These are phyloP conservation scores for Colletotrichum neosansevieriae DNA, from an alignment of 2,329 filamentous ascomycete species.

Conservation along the genomic window DNA sequence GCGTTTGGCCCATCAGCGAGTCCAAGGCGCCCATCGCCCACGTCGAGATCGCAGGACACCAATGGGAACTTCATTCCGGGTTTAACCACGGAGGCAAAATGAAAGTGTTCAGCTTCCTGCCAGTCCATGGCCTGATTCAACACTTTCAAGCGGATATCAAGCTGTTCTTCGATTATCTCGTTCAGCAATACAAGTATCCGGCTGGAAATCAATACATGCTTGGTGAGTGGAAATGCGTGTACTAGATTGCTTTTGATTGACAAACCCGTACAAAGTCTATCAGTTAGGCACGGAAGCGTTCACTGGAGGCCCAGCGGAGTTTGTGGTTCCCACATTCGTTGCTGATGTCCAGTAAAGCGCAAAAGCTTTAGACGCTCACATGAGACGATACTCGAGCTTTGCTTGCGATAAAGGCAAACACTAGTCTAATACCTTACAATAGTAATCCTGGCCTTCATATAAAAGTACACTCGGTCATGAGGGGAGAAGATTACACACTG, in stretches of 20 bases:
- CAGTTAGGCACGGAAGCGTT: slow-evolving; percentile 45
- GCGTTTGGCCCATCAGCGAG: slow-evolving; percentile 60
- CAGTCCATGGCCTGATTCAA: slow-evolving; percentile 51
- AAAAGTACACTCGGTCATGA: background rate
- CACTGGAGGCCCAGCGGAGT: slow-evolving; percentile 43
- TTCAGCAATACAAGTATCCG: slow-evolving; percentile 55
- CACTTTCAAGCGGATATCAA: slow-evolving; percentile 66
- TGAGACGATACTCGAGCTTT: background rate
- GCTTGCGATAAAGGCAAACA: background rate
- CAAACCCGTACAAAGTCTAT: slow-evolving; percentile 36
- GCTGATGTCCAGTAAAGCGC: slow-evolving; percentile 36
- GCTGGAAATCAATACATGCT: slow-evolving; percentile 44
- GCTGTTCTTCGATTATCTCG: slow-evolving; percentile 66
- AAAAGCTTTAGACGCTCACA: background rate
- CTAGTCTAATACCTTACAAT: slow-evolving; percentile 8
- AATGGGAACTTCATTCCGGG: slow-evolving; percentile 67
- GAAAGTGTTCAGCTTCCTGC: slow-evolving; percentile 65
- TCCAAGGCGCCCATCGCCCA: slow-evolving; percentile 39
- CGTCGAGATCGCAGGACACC: slow-evolving; percentile 43
- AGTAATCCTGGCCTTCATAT: slow-evolving; percentile 10
- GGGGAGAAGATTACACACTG: background rate
- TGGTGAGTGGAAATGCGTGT: slow-evolving; percentile 35
- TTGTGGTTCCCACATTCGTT: slow-evolving; percentile 42
- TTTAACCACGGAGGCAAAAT: slow-evolving; percentile 60
- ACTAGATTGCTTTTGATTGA: background rate